Conservation (phyloP, 306 rosid genomes). For the Vicia faba region DNA sequence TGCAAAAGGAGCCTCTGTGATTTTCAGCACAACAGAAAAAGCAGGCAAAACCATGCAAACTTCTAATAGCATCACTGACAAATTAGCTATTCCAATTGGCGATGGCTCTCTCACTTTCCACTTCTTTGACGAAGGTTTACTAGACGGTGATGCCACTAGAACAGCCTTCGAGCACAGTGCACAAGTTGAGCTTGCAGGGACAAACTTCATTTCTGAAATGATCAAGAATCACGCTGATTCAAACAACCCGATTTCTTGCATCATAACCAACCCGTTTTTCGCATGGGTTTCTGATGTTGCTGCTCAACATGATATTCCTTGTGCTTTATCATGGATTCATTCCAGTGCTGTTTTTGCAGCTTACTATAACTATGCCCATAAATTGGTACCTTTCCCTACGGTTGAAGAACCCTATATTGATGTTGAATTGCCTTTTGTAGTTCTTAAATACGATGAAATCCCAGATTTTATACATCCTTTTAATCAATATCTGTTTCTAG, state of each 20-base stretch:
- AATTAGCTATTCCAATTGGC: conserved; percentile 41
- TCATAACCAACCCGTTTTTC: conserved; percentile 60
- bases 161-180: conserved; percentile 5
- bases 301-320: conserved; percentile 41
- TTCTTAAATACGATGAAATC: conserved; percentile 52
- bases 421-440: conserved; percentile 44
- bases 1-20: conserved; percentile 61
- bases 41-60: conserved; percentile 48
- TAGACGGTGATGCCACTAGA: conserved; percentile 32
- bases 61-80: conserved; percentile 48
- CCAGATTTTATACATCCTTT: conserved; percentile 58
- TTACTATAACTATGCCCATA: conserved; percentile 51
- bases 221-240: background rate
- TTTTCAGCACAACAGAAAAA: conserved; percentile 49
- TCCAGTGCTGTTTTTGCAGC: conserved; percentile 53
- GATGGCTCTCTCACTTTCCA: conserved; percentile 59
- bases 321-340: conserved; percentile 60
- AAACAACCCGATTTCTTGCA: conserved; percentile 50
- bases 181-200: conserved; percentile 50
- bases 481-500: conserved; percentile 32
- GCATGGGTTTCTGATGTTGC: conserved; percentile 73
- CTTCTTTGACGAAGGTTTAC: conserved; percentile 56
- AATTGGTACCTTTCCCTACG: conserved; percentile 54
- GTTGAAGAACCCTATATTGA: conserved; percentile 48
- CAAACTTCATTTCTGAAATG: conserved; percentile 18